Evolutionary conservation across 495 filamentous ascomycete species (phyloP).

Genomic region (Hamigera avellanea): DNA sequence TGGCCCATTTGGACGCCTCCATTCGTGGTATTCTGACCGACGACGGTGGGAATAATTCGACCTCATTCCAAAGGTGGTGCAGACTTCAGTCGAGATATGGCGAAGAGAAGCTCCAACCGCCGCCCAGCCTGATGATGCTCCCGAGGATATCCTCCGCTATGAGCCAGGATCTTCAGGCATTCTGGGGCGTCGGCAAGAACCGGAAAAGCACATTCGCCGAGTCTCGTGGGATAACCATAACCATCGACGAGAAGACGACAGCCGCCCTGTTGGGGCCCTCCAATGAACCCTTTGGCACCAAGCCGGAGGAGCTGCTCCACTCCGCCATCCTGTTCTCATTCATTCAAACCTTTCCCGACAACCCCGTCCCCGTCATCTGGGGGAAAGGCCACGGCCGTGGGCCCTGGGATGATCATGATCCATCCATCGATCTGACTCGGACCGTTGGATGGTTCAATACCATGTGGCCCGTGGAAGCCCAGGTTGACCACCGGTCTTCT

Average conservation of each 20-base stretch:
- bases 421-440: slow-evolving; percentile 21
- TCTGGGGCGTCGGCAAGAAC: too few relatives aligned
- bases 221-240: too few relatives aligned
- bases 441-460: slow-evolving; percentile 36
- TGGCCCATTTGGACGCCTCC: slow-evolving; percentile 48
- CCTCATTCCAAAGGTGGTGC: too few relatives aligned
- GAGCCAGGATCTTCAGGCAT: too few relatives aligned
- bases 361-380: slow-evolving; percentile 27
- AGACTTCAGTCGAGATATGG: too few relatives aligned
- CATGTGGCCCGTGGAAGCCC: slow-evolving; percentile 3
- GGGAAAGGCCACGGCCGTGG: slow-evolving; percentile 33
- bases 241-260: slow-evolving; percentile 22
- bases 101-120: too few relatives aligned
- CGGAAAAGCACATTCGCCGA: too few relatives aligned
- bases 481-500: background rate
- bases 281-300: slow-evolving; percentile 20
- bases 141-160: too few relatives aligned
- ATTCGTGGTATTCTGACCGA: too few relatives aligned
- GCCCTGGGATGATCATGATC: slow-evolving; percentile 16
- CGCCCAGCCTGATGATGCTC: too few relatives aligned
- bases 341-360: slow-evolving; percentile 21
- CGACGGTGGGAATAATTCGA: too few relatives aligned
- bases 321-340: slow-evolving; percentile 26
- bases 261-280: slow-evolving; percentile 15
- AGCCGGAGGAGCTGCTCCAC: slow-evolving; percentile 27